Evolutionary conservation across 1,284 basidiomycete genomes (phyloP).

Genomic region (Pulchroboletus neoregius): DNA sequence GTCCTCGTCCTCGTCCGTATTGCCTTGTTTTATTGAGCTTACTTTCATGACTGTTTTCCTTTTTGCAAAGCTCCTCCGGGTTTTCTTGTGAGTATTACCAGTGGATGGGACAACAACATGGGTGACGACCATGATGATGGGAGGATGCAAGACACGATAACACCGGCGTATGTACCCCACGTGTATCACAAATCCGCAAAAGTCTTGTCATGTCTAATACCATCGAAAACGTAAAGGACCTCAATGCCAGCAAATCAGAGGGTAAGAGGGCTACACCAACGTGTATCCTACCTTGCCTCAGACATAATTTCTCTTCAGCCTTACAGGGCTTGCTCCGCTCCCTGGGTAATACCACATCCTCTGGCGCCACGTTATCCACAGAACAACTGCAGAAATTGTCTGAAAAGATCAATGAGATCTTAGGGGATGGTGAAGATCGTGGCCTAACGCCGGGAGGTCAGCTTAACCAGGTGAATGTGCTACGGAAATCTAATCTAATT

Average conservation of each 20-base stretch:
- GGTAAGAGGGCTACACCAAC: slow-evolving; percentile 18
- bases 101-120: slow-evolving; percentile 36
- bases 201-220: slow-evolving; percentile 20
- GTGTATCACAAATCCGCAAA: slow-evolving; percentile 19
- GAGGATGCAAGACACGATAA: slow-evolving; percentile 9
- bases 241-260: slow-evolving; percentile 21
- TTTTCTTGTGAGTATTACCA: slow-evolving; percentile 48
- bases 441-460: slow-evolving; percentile 42
- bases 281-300: slow-evolving; percentile 7
- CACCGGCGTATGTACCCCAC: slow-evolving; percentile 13
- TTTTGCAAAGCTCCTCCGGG: slow-evolving; percentile 50
- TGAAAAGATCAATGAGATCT: slow-evolving; percentile 55
- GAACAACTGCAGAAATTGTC: slow-evolving; percentile 54
- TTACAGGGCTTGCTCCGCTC: slow-evolving; percentile 52
- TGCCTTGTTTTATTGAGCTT: slow-evolving; percentile 7
- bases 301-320: slow-evolving; percentile 33
- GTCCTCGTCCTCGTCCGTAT: slow-evolving; percentile 32
- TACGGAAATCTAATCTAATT: slow-evolving; percentile 14
- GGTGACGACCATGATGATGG: slow-evolving; percentile 59
- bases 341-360: slow-evolving; percentile 36
- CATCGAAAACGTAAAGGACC: slow-evolving; percentile 16
- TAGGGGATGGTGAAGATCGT: slow-evolving; percentile 46
- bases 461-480: slow-evolving; percentile 55
- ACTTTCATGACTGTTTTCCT: slow-evolving; percentile 35
- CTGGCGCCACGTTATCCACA: slow-evolving; percentile 38